phyloP scores from a whole-genome alignment of 192 early-diverging fungal genomes.

The Rhizoclosmatium globosum region DNA sequence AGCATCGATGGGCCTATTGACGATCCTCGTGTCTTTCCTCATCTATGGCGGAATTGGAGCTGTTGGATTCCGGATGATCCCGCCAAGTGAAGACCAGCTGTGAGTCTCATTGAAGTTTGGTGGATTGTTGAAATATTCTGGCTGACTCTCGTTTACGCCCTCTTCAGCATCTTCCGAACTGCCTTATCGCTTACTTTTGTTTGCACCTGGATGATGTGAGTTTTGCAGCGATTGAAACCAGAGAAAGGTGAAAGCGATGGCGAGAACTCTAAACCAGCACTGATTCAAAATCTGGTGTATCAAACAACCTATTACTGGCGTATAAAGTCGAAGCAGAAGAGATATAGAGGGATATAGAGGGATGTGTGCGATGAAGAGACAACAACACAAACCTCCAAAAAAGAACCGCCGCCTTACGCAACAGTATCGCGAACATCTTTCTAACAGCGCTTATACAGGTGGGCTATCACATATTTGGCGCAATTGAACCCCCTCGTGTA shows the following conservation, averaged over 20 bases:
- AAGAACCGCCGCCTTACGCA: not conserved
- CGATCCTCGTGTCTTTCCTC: constrained; percentile 28
- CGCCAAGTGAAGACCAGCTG: constrained; percentile 21
- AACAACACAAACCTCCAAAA: not conserved
- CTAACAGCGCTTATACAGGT: constrained; percentile 59
- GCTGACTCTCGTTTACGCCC: not conserved
- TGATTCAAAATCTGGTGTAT: too few relatives aligned
- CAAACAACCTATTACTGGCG: too few relatives aligned
- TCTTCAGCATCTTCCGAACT: constrained; percentile 13
- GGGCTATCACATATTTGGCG: constrained; percentile 89
- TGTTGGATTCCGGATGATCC: constrained; percentile 3
- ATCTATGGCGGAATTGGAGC: constrained; percentile 21
- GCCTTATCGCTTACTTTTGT: constrained; percentile 18
- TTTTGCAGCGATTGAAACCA: too few relatives aligned
- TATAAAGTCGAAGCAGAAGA: too few relatives aligned
- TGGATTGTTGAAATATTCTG: not conserved
- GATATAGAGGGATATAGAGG: too few relatives aligned
- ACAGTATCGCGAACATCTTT: not conserved
- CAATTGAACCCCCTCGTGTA: constrained; percentile 85
- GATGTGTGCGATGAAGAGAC: too few relatives aligned
- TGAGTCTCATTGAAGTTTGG: not conserved
- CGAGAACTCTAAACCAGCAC: too few relatives aligned
- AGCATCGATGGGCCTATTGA: constrained; percentile 10
- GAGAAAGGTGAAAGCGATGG: too few relatives aligned
- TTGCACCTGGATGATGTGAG: constrained; percentile 32